A percentile compares a stretch with the other conserved stretches of the same genome.
Evolutionary conservation across 768 basidiomycete genomes (phyloP).

Genomic region (Podaxis rugospora): DNA sequence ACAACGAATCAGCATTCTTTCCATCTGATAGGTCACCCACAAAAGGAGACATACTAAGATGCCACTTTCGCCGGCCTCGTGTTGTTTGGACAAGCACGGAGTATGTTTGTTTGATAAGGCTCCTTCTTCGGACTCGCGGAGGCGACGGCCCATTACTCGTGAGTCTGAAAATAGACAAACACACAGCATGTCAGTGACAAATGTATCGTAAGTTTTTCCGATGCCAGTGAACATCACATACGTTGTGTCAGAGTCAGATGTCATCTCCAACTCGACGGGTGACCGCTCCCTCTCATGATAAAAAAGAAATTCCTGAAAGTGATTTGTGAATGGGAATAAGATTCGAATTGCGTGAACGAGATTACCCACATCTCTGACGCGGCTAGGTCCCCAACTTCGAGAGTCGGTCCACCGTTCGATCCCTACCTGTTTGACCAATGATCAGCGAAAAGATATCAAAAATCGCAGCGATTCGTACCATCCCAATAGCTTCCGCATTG

Average conservation of each 20-base stretch:
- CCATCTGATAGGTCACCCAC: neutral
- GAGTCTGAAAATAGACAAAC: slow-evolving; percentile 5
- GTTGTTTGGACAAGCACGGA: slow-evolving; percentile 70
- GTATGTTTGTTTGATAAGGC: slow-evolving; percentile 76
- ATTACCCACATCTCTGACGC: slow-evolving; percentile 64
- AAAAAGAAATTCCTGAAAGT: slow-evolving; percentile 64
- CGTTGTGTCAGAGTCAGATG: slow-evolving; percentile 49
- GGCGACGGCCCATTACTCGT: slow-evolving; percentile 10
- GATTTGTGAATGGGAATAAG: neutral
- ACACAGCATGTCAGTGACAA: slow-evolving; percentile 1
- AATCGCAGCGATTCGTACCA: slow-evolving; percentile 31
- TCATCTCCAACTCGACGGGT: slow-evolving; percentile 39
- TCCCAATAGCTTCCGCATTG: slow-evolving; percentile 59
- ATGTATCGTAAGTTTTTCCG: neutral
- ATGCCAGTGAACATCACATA: slow-evolving; percentile 21
- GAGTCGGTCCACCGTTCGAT: slow-evolving; percentile 84
- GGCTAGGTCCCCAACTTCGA: slow-evolving; percentile 74
- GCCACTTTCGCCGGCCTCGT: slow-evolving; percentile 73
- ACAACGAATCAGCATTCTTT: neutral
- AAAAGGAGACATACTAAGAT: slow-evolving; percentile 53
- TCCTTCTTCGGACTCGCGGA: slow-evolving; percentile 27
- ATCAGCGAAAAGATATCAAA: slow-evolving; percentile 7
- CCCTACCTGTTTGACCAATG: slow-evolving; percentile 43
- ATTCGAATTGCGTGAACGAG: neutral
- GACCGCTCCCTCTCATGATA: slow-evolving; percentile 64